These are phyloP conservation scores for Daldinia caldariorum DNA, from an alignment of 495 filamentous ascomycete species.

Conservation along the genomic window DNA sequence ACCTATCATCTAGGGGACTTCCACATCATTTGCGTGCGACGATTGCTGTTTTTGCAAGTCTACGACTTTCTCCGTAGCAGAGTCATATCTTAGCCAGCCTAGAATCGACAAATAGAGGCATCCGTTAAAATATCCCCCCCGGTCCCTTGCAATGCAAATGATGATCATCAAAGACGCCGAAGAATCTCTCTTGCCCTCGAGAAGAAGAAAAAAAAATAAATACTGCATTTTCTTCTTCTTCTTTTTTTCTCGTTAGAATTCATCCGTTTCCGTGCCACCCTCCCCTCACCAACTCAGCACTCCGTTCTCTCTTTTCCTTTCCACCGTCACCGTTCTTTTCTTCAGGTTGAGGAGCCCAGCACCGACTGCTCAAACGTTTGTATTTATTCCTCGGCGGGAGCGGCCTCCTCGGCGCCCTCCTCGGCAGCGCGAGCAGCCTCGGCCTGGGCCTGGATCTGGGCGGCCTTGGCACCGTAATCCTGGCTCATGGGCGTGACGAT, in stretches of 20 bases:
- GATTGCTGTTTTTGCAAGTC: constrained; percentile 41
- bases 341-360: constrained; percentile 48
- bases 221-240: constrained; percentile 1
- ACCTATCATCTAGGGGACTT: not conserved
- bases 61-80: constrained; percentile 30
- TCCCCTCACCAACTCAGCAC: not conserved
- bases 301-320: constrained; percentile 14
- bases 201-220: constrained; percentile 5
- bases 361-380: constrained; percentile 45
- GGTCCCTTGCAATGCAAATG: constrained; percentile 45
- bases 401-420: constrained; percentile 61
- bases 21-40: constrained; percentile 23
- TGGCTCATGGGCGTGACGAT: constrained; percentile 93
- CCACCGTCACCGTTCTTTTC: not conserved
- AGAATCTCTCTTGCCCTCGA: constrained; percentile 35
- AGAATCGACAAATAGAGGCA: constrained; percentile 34
- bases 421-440: constrained; percentile 76
- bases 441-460: constrained; percentile 77
- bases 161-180: constrained; percentile 49
- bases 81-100: constrained; percentile 18
- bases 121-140: constrained; percentile 10
- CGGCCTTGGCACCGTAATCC: constrained; percentile 97
- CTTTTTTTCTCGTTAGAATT: constrained; percentile 17
- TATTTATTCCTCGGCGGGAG: constrained; percentile 61
- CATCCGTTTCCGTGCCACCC: constrained; percentile 13